Evolutionary conservation across 208 protist species (phyloP), one percentile per base, ranked within the genome.

Genomic region (Trypanosoma grayi): DNA sequence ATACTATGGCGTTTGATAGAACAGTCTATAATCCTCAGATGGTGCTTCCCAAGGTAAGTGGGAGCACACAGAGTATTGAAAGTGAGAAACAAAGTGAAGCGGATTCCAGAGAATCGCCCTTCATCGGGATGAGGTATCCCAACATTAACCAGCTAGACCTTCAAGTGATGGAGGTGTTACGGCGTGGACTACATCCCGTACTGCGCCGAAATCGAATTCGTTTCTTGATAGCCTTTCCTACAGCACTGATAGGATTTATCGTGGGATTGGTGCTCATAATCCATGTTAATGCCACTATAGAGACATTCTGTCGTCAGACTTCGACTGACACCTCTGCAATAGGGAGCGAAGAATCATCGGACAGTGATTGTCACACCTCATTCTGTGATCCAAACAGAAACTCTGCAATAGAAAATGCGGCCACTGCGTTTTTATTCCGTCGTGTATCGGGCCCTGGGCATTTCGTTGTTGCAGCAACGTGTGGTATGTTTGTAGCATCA

Each of bases 61-160:
- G 41, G 22, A n/a, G 63, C 25, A 24, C 20, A 18, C 37, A 50
- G n/a, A 14, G 5, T 10, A 1, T 36, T 31, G 40, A 53, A 59
- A 31, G 56, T 52, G n/a, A 70, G 52, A 52, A 48, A 62, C n/a
- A 10, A 37, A 22, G 46, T 53, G 18, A 77, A 61, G 59, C 46
- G 55, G 40, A 14, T 51, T 36, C 63, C 37, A 28, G 10, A 43
- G 18, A 65, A 18, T 60, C 58, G 27, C 86, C 86, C 10, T 93
- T 89, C 54, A 50, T 51, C 11, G 27, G 45, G 11, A 75, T 90
- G 60, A 59, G 57, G n/a, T 93, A 87, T 61, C 86, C 86, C 2
- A 93, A 75, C 44, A 60, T 87, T 16, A 62, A 71, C 5, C 86
- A 83, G 40, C 74, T 78, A 1, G 75, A 85, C 37, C 58, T 77